Evolutionary conservation across 140 eudicot species (phyloP).

Genomic region (Ambrosia hybrid): DNA sequence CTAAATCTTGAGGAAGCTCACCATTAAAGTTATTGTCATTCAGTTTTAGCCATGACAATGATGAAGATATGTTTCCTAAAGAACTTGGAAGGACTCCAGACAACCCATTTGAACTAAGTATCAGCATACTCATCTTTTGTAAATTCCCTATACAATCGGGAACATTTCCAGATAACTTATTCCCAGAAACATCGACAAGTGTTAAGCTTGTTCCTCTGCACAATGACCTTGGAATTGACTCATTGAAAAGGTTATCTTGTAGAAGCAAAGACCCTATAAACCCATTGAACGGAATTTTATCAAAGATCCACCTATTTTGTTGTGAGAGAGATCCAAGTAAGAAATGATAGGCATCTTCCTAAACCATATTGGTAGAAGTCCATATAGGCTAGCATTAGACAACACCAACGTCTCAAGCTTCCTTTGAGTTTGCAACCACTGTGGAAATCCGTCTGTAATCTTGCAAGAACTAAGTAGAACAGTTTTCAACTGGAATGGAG

Average conservation of each 20-base stretch:
- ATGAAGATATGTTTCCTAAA: neutral
- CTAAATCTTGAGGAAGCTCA: slow-evolving; percentile 25
- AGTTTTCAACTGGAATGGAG: slow-evolving; percentile 1
- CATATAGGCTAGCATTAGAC: slow-evolving; percentile 14
- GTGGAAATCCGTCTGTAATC: neutral
- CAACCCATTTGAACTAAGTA: slow-evolving; percentile 24
- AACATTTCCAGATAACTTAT: slow-evolving; percentile 6
- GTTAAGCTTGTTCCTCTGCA: neutral
- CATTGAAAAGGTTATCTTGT: slow-evolving; percentile 22
- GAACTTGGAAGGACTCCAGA: slow-evolving; percentile 34
- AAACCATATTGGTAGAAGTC: slow-evolving; percentile 11
- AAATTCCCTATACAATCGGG: slow-evolving; percentile 12
- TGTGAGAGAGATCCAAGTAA: slow-evolving; percentile 10
- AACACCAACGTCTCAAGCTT: slow-evolving; percentile 16
- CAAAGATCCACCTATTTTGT: slow-evolving; percentile 7
- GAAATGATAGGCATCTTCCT: neutral
- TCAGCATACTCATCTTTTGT: neutral
- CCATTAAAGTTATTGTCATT: slow-evolving; percentile 30
- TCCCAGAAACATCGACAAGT: slow-evolving; percentile 9
- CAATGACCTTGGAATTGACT: slow-evolving; percentile 18
- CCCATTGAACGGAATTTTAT: slow-evolving; percentile 11
- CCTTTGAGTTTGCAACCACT: neutral
- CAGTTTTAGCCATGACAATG: slow-evolving; percentile 18
- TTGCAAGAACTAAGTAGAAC: neutral
- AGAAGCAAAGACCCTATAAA: neutral